Evolutionary conservation across 2,329 filamentous ascomycete genomes (phyloP), one percentile per base, ranked within the genome.

Genomic region (Trichoderma harzianum): DNA sequence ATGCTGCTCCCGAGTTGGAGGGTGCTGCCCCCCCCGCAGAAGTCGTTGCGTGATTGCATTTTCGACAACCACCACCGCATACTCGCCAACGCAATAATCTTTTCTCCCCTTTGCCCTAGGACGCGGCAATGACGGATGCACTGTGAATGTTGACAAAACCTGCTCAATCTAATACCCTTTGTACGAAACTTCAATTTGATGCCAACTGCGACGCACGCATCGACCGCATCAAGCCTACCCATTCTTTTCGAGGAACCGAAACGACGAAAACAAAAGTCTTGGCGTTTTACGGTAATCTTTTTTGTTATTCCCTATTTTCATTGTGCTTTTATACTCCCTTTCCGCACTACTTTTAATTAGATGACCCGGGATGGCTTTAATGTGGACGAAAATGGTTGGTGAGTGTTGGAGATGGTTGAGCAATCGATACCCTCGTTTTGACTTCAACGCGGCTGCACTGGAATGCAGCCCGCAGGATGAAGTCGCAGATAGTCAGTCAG

Each of bases 111-210:
- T 51, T 57, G 26, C 51, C 58, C 32, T 18, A 26, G 32, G 63
- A 30, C 62, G 26, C 5, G 63, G 55, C 53, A 51, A 67, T 16
- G 63, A 21, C 24, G 57, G 61, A 68, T 61, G 63, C 32, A 34
- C 18, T 55, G 53, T 36, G 28, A 55, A 43, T 53, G 47, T 69
- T 69, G 67, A 70, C 67, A 51, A 70, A 75, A 71, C 76, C 69
- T 71, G 72, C 75, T 76, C 75, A 75, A 74, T 77, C 75, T 79
- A 79, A 76, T 79, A 79, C 78, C 78, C 73, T 66, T 53, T 75
- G 73, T 73, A 73, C 77, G 70, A 75, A 74, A 75, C 47, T 26
- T 21, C 55, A 47, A 47, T 43, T 32, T 68, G 70, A 68, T 72
- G 47, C 36, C 53, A 61, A 21, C 43, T 28, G 57, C 47, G 34